A percentile compares a stretch with the other conserved stretches of the same genome.
phyloP scores from a whole-genome alignment of 23 red algal species.

The Gracilaria gracilis region DNA sequence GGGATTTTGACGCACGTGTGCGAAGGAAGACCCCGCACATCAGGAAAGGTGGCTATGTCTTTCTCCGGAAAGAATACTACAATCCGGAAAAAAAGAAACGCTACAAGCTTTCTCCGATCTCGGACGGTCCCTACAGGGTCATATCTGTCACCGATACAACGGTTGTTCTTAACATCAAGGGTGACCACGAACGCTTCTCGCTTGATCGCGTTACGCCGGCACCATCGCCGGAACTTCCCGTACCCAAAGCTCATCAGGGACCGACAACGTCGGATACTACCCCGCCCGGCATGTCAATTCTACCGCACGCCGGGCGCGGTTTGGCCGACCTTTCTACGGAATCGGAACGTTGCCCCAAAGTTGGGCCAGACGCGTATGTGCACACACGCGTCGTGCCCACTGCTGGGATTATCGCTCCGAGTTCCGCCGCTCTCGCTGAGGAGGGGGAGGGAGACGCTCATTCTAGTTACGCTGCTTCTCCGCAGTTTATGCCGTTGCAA shows the following conservation, averaged over 20 bases:
- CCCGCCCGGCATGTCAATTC: too few relatives aligned
- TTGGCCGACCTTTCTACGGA: background rate
- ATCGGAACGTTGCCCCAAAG: background rate
- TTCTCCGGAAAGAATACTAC: conserved; percentile 9
- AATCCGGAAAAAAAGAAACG: background rate
- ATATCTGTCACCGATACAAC: background rate
- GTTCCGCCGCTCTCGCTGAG: background rate
- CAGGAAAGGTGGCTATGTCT: background rate
- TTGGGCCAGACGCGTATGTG: too few relatives aligned
- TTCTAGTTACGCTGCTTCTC: too few relatives aligned
- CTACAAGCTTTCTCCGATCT: background rate
- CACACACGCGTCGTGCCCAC: too few relatives aligned
- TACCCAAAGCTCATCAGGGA: too few relatives aligned
- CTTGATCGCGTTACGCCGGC: background rate
- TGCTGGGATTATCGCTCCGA: background rate
- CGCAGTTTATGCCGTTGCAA: too few relatives aligned
- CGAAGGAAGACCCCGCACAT: background rate
- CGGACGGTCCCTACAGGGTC: conserved; percentile 22
- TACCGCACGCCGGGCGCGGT: background rate
- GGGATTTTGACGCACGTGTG: conserved; percentile 12
- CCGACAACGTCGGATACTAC: background rate
- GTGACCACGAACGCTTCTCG: background rate
- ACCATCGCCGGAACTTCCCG: background rate
- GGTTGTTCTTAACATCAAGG: conserved; percentile 6
- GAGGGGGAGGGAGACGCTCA: background rate